phyloP scores from a whole-genome alignment of 805 yeast genomes.

The Wickerhamomyces xylosicus region DNA sequence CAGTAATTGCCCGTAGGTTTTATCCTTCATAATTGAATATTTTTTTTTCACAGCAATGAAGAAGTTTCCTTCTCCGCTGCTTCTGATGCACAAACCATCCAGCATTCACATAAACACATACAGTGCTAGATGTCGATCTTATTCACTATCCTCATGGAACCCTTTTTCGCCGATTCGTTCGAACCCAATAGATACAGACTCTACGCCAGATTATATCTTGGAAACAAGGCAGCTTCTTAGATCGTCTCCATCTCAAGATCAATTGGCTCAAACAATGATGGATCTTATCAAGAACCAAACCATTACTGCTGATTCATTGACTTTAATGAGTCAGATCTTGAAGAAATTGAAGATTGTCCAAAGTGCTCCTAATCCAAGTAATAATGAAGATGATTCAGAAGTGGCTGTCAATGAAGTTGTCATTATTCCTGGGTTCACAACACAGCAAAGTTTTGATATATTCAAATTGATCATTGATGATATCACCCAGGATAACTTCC shows the following conservation, averaged over 20 bases:
- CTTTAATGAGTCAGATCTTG: conserved; percentile 10
- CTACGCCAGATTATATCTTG: background rate
- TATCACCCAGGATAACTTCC: conserved; percentile 10
- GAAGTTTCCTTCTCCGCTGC: no score
- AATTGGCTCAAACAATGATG: background rate
- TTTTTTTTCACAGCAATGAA: no score
- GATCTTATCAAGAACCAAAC: background rate
- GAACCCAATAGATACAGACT: no score
- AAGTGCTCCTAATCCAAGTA: background rate
- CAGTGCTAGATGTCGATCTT: no score
- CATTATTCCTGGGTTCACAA: conserved; percentile 6
- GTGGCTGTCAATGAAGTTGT: background rate
- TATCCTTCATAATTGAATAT: no score
- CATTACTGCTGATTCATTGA: conserved; percentile 1
- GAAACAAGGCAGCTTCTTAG: background rate
- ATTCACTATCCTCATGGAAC: no score
- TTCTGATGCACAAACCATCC: no score
- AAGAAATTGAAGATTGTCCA: conserved; percentile 8
- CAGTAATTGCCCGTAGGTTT: no score
- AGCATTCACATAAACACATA: no score
- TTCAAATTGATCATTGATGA: conserved; percentile 5
- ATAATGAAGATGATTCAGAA: background rate
- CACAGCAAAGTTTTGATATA: conserved; percentile 4
- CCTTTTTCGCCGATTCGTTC: no score
- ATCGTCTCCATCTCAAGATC: background rate